Evolutionary conservation across 2,329 filamentous ascomycete genomes (phyloP).

Genomic region (Diaporthe vaccinii): DNA sequence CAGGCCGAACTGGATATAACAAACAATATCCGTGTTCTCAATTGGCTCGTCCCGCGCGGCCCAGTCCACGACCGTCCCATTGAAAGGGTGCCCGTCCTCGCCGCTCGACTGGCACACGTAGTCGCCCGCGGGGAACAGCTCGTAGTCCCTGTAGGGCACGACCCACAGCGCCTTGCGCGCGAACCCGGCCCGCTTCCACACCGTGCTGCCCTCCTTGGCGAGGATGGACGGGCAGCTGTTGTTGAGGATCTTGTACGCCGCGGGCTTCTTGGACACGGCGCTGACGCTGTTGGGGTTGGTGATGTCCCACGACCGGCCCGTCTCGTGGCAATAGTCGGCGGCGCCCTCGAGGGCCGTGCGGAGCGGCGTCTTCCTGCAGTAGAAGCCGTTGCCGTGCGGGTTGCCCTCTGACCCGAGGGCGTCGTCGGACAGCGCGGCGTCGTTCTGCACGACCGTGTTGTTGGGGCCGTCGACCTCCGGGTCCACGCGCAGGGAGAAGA

Average conservation of each 20-base stretch:
- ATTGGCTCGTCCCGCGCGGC: constrained; percentile 76
- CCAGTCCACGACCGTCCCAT: constrained; percentile 83
- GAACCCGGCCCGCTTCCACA: constrained; percentile 92
- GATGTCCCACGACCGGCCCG: constrained; percentile 91
- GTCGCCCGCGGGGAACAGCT: constrained; percentile 87
- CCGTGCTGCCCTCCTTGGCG: constrained; percentile 83
- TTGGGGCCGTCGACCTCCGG: constrained; percentile 87
- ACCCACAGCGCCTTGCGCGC: constrained; percentile 89
- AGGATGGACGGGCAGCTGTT: constrained; percentile 84
- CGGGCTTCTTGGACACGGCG: constrained; percentile 86
- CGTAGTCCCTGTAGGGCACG: constrained; percentile 85
- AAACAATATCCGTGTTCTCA: constrained; percentile 86
- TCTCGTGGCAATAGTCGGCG: constrained; percentile 85
- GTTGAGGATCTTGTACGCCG: constrained; percentile 90
- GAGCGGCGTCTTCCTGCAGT: constrained; percentile 85
- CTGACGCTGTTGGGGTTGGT: constrained; percentile 85
- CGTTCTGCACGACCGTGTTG: constrained; percentile 88
- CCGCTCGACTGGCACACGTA: constrained; percentile 92
- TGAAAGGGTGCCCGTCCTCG: constrained; percentile 68
- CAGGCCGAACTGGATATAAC: constrained; percentile 95
- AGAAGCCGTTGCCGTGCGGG: constrained; percentile 91
- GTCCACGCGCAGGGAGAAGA: constrained; percentile 92
- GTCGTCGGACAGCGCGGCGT: constrained; percentile 78
- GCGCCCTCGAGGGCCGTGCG: constrained; percentile 76
- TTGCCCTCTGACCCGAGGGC: constrained; percentile 87